These are phyloP conservation scores for Aquilaria agallochum DNA, from an alignment of 441 rosid species.

Conservation along the genomic window DNA sequence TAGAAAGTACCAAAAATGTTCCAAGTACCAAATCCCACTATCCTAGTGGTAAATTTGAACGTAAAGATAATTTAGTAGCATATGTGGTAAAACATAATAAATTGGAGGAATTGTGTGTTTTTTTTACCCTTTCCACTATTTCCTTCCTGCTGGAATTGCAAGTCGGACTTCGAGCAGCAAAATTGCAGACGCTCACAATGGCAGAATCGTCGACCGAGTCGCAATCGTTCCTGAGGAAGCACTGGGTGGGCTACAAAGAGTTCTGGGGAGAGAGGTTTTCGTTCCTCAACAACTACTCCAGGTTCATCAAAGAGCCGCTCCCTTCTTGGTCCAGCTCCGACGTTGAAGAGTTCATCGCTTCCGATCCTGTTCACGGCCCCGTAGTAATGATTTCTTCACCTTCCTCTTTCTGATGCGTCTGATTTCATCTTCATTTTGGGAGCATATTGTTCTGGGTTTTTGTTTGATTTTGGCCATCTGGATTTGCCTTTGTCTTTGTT, in stretches of 20 bases:
- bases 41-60: no score
- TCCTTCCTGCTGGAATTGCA: no score
- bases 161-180: no score
- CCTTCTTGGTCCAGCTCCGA: constrained; percentile 87
- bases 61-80: no score
- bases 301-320: constrained; percentile 48
- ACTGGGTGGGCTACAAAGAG: constrained; percentile 56
- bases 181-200: constrained; percentile 21
- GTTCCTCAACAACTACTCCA: constrained; percentile 49
- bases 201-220: constrained; percentile 34
- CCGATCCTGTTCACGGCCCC: constrained; percentile 87
- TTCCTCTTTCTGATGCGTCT: not conserved
- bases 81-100: no score
- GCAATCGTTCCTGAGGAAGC: constrained; percentile 35
- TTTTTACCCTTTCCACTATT: no score
- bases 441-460: no score
- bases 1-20: no score
- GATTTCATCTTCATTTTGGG: not conserved
- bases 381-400: constrained; percentile 32
- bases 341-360: constrained; percentile 74
- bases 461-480: no score
- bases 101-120: no score
- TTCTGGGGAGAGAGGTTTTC: constrained; percentile 66
- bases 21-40: no score
- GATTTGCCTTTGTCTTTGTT: not conserved